Percentiles rank a stretch among this genome's conserved stretches.
Evolutionary conservation across 441 rosid species (phyloP).

Genomic region (Codiaeum variegatum): DNA sequence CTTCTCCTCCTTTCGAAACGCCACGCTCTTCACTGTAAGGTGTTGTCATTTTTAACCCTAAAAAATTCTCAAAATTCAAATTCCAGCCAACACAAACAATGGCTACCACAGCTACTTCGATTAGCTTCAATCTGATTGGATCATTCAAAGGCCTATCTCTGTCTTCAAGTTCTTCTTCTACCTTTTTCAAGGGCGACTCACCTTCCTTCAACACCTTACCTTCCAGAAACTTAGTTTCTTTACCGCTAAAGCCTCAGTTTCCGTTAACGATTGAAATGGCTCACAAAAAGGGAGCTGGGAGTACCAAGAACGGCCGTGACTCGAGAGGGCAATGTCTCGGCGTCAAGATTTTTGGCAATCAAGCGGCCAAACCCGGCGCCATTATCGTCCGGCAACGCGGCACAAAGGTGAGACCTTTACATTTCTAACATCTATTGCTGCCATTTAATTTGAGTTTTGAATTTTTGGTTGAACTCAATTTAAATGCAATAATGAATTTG

Average conservation of each 20-base stretch:
- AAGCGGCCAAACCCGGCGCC: conserved; percentile 86
- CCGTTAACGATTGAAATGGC: conserved; percentile 77
- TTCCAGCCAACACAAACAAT: conserved; percentile 4
- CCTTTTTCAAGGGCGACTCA: conserved; percentile 53
- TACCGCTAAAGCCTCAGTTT: conserved; percentile 42
- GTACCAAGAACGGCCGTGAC: conserved; percentile 96
- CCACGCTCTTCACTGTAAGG: too few relatives aligned
- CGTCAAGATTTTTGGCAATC: conserved; percentile 85
- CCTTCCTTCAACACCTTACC: conserved; percentile 23
- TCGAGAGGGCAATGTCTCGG: conserved; percentile 82
- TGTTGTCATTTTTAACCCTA: too few relatives aligned
- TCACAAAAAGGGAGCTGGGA: conserved; percentile 97
- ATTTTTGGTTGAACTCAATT: background rate
- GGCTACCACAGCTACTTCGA: conserved; percentile 37
- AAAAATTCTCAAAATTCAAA: too few relatives aligned
- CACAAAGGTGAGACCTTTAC: conserved; percentile 55
- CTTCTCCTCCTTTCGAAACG: too few relatives aligned
- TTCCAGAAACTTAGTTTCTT: conserved; percentile 32
- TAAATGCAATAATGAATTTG: too few relatives aligned
- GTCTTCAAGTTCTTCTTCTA: conserved; percentile 48
- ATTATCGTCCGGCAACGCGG: conserved; percentile 94
- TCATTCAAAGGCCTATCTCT: conserved; percentile 64
- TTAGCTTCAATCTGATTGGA: conserved; percentile 48
- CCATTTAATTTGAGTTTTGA: background rate
- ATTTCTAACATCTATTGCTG: background rate